Conservation (phyloP, 2,329 filamentous ascomycete species). For the Ophiostoma piceae region DNA sequence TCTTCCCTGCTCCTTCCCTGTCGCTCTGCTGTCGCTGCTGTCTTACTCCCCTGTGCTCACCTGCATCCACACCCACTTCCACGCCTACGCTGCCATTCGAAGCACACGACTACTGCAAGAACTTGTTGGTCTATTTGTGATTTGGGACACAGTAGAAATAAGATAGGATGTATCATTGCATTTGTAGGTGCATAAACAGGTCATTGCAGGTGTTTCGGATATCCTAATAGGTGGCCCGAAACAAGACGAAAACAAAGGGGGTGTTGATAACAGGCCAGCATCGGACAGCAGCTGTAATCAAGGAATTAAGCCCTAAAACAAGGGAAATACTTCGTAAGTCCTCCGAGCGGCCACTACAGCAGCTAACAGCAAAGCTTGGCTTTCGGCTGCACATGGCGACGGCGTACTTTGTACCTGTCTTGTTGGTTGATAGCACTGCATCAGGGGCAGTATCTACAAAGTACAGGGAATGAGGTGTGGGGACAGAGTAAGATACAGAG, state of each 20-base stretch:
- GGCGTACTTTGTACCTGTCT: not conserved
- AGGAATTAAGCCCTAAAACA: not conserved
- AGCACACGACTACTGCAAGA: not conserved
- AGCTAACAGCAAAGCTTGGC: conserved; percentile 2
- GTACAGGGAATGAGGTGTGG: not conserved
- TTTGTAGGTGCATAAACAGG: not conserved
- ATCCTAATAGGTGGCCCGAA: not conserved
- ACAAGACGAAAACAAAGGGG: not conserved
- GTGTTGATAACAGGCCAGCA: not conserved
- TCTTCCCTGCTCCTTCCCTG: conserved; percentile 10
- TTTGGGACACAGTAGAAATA: not conserved
- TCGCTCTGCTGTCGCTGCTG: not conserved
- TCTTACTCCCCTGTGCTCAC: not conserved
- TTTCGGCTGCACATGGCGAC: not conserved
- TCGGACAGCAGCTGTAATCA: no score
- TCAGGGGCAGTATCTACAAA: not conserved
- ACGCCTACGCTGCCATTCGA: not conserved
- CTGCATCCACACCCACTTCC: not conserved
- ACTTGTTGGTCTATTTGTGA: no score
- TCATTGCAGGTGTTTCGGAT: conserved; percentile 3
- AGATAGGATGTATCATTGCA: no score
- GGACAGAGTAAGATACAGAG: no score
- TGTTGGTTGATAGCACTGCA: not conserved
- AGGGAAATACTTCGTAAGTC: not conserved
- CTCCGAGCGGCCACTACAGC: not conserved